Evolutionary conservation across 2,329 filamentous ascomycete species (phyloP).

Genomic region (Neophaeococcomyces aloes): DNA sequence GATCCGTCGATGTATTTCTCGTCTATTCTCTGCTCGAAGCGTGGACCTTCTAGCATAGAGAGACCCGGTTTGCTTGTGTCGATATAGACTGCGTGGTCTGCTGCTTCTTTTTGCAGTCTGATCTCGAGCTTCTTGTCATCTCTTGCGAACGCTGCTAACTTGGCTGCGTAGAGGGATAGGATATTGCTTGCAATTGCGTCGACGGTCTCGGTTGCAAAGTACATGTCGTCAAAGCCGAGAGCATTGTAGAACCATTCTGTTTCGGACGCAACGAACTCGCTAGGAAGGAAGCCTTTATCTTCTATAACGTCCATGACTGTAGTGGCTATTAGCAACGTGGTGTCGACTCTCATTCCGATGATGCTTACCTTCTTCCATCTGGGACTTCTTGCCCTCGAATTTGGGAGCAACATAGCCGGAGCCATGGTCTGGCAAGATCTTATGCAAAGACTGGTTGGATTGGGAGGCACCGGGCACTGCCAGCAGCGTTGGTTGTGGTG

Average conservation of each 20-base stretch:
- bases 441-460: constrained; percentile 43
- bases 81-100: constrained; percentile 95
- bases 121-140: constrained; percentile 94
- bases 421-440: constrained; percentile 74
- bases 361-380: constrained; percentile 66
- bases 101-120: constrained; percentile 85
- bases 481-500: constrained; percentile 79
- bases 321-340: constrained; percentile 13
- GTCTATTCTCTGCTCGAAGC: constrained; percentile 88
- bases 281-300: constrained; percentile 75
- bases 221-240: constrained; percentile 95
- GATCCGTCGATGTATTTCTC: constrained; percentile 86
- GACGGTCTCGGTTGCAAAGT: constrained; percentile 82
- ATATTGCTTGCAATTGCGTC: constrained; percentile 87
- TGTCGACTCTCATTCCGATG: constrained; percentile 13
- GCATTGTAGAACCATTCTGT: constrained; percentile 96
- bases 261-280: constrained; percentile 70
- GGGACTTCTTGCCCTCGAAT: constrained; percentile 82
- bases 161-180: constrained; percentile 91
- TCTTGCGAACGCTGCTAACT: constrained; percentile 84
- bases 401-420: constrained; percentile 91
- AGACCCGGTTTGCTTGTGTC: constrained; percentile 89
- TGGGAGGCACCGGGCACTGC: constrained; percentile 52
- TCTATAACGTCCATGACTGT: constrained; percentile 70
- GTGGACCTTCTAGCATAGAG: constrained; percentile 65